A percentile compares a stretch with the other conserved stretches of the same genome.
Conservation (phyloP, 2,329 filamentous ascomycete species). For the Curvularia hawaiiensis region DNA sequence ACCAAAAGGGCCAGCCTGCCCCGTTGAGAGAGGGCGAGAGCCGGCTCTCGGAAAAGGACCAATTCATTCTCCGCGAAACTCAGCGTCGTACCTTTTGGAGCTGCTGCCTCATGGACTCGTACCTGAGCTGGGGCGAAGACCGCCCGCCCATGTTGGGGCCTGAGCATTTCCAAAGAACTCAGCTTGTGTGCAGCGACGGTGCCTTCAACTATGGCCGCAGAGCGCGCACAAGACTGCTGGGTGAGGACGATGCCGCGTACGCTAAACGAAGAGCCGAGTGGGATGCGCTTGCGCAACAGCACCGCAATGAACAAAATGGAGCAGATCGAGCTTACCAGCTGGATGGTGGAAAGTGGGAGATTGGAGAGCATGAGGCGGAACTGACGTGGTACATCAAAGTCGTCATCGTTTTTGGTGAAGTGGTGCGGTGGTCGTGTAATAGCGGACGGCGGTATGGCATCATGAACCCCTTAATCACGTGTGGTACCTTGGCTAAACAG, state of each 20-base stretch:
- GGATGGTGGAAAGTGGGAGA: constrained; percentile 58
- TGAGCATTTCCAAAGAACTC: constrained; percentile 63
- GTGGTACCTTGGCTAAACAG: constrained; percentile 12
- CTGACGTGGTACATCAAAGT: constrained; percentile 59
- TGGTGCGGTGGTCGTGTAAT: constrained; percentile 63
- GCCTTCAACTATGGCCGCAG: constrained; percentile 67
- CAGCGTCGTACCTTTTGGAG: constrained; percentile 74
- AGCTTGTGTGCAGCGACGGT: constrained; percentile 70
- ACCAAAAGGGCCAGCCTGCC: constrained; percentile 29
- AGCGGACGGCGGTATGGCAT: constrained; percentile 57
- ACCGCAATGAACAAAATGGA: constrained; percentile 5
- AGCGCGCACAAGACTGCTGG: constrained; percentile 51
- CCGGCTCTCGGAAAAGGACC: constrained; percentile 38
- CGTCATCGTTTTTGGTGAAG: constrained; percentile 60
- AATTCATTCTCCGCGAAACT: constrained; percentile 66
- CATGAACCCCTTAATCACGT: not conserved
- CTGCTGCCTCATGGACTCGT: constrained; percentile 73
- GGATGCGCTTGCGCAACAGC: constrained; percentile 5
- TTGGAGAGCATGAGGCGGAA: constrained; percentile 55
- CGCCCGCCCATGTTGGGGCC: constrained; percentile 64
- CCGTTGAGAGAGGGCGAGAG: constrained; percentile 11
- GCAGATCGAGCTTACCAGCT: constrained; percentile 1
- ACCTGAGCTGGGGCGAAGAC: constrained; percentile 68
- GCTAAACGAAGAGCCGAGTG: constrained; percentile 17
- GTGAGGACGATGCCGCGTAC: constrained; percentile 25